Evolutionary conservation across 176 grass and related monocot species (phyloP), one percentile per base, ranked within the genome.

Genomic region (Saccharum spontaneum): DNA sequence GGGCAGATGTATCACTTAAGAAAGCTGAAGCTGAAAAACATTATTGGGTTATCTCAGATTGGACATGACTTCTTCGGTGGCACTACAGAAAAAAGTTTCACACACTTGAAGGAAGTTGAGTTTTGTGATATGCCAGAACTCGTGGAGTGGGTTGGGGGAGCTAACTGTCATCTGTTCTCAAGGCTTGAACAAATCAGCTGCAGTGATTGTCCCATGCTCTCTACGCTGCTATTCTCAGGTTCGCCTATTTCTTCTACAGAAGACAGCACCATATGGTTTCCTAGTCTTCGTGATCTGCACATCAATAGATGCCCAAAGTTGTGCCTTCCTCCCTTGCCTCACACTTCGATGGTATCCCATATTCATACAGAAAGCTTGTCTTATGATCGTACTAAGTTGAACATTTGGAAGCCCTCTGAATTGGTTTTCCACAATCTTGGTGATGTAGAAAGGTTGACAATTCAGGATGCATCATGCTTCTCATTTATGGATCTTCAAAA

Each of bases 351-450:
- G 1, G 17, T 79, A 11, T 20, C 13, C 8, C 0, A 0, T 40
- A 3, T 69, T 43, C 0, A 0, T 0, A n/a, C 9, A 2, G 2
- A 9, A 0, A 3, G 7, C 16, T 36, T 67, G 10, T 4, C 1
- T 23, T 16, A 1, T 20, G 11, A 2, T 17, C 1, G 8, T 6
- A 38, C 20, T 23, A 0, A 0, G 0, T 13, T 67, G 16, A 7
- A 0, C 20, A 61, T 78, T 54, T 0, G 0, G 3, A 22, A 2
- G 30, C 11, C 17, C 7, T 18, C 12, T 22, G 52, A 5, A 23
- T 71, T 86, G 66, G 75, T 28, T 6, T 37, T 26, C 39, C 66
- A 79, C 0, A 79, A 86, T 46, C 18, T 86, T 2, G 38, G 44
- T 13, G 20, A 36, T 7, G 4, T 86, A 5, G 11, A 62, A 48